These are phyloP conservation scores for Aquilaria yunnanensis DNA, from an alignment of 345 rosid genomes.

Conservation along the genomic window DNA sequence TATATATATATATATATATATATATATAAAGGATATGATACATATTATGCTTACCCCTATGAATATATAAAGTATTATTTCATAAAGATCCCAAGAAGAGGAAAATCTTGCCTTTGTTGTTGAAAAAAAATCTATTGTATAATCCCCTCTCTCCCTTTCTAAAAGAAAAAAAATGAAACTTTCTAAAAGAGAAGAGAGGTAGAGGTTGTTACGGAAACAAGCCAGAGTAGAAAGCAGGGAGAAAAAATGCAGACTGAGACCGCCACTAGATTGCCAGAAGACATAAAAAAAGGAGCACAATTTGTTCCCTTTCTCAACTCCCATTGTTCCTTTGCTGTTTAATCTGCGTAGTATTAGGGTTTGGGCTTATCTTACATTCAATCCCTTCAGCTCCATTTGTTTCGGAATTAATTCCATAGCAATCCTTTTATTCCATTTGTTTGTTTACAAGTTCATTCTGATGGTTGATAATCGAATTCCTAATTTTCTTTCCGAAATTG, in stretches of 20 bases:
- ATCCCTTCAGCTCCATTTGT: too few relatives aligned
- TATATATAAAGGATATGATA: too few relatives aligned
- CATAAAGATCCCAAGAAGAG: too few relatives aligned
- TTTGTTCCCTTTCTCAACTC: constrained; percentile 13
- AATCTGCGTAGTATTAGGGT: constrained; percentile 20
- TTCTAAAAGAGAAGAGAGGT: too few relatives aligned
- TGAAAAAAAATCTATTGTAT: too few relatives aligned
- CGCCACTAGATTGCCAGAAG: neutral
- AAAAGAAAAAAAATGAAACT: too few relatives aligned
- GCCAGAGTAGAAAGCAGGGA: neutral
- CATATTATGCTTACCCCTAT: too few relatives aligned
- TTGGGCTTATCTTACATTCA: neutral
- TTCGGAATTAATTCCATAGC: constrained; percentile 10
- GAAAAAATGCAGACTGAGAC: neutral
- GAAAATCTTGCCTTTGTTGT: too few relatives aligned
- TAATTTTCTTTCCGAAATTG: constrained; percentile 4
- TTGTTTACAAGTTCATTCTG: neutral
- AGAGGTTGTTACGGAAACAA: neutral
- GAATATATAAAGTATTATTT: too few relatives aligned
- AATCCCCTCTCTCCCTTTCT: too few relatives aligned
- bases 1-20: too few relatives aligned
- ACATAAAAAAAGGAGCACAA: constrained; percentile 13
- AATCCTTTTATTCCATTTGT: constrained; percentile 16
- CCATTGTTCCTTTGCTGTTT: constrained; percentile 15
- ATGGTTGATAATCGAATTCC: neutral